Evolutionary conservation across 1,284 basidiomycete species (phyloP), one percentile per base, ranked within the genome.

Genomic region (Pyrrhoderma noxium): DNA sequence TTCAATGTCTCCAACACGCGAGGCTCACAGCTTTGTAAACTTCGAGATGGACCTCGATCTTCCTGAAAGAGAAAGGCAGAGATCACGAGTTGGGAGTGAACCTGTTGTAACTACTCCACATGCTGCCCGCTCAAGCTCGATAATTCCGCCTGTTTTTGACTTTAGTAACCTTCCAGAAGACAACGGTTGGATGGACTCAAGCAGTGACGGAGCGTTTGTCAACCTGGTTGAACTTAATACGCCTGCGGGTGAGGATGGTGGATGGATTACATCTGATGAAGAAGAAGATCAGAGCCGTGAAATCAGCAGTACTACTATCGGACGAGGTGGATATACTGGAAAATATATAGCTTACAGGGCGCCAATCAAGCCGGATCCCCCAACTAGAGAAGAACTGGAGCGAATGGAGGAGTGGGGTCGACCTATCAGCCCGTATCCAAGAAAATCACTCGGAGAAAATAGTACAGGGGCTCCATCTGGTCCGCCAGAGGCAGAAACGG

Each of bases 311-410:
- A 57, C 57, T 3, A 62, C 63, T 22, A 64, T 66, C 42, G 63
- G 64, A 31, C 59, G 76, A 56, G 80, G 82, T 11, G 80, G 85
- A 56, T 85, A 74, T 59, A 86, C 82, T 1, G 85, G 82, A 2
- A 70, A 67, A 39, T 86, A 75, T 66, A 74, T 65, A 59, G 69
- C 72, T 48, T 59, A 79, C 53, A 67, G 61, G 8, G 71, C 82
- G 3, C 77, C 73, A 13, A 84, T 79, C 13, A 86, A 85, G 66
- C 65, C 64, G n/a, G 84, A 83, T 57, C 82, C 84, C 0, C 80
- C 82, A 1, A 80, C 75, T 52, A 80, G 76, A 57, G 67, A 65
- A 13, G 79, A 77, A 9, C 67, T 65, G 37, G 67, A 62, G 13
- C 68, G 74, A 37, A 73, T 73, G 63, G 75, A 78, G 35, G 64